A percentile compares a stretch with the other conserved stretches of the same genome.
Conservation (phyloP, 1,284 basidiomycete genomes). For the Stereum hirsutum region DNA sequence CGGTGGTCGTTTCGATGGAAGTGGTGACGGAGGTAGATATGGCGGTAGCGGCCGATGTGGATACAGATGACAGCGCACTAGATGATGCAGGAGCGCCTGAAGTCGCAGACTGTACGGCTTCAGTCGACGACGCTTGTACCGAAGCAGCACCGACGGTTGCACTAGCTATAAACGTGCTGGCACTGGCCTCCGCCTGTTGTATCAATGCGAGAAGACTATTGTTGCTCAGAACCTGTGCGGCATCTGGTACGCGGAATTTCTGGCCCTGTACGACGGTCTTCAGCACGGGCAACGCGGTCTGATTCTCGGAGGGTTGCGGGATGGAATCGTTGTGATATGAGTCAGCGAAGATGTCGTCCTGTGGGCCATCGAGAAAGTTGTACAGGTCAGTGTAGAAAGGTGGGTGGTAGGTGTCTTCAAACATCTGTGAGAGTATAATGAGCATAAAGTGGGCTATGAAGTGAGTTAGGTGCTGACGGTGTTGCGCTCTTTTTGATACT, state of each 20-base stretch:
- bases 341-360: constrained; percentile 57
- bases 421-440: constrained; percentile 29
- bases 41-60: background rate
- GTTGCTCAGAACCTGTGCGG: constrained; percentile 5
- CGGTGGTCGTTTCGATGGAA: background rate
- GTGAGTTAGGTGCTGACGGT: constrained; percentile 17
- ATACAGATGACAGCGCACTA: background rate
- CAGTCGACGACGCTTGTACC: background rate
- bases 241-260: constrained; percentile 4
- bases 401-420: constrained; percentile 43
- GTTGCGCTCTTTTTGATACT: constrained; percentile 31
- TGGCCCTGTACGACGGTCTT: constrained; percentile 1
- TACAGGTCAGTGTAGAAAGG: constrained; percentile 53
- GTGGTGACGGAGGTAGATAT: constrained; percentile 1
- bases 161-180: too few relatives aligned
- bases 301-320: constrained; percentile 7
- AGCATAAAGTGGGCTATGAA: background rate
- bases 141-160: background rate
- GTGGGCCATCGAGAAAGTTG: constrained; percentile 50
- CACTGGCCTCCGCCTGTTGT: background rate
- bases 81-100: background rate
- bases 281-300: constrained; percentile 6
- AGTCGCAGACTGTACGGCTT: background rate
- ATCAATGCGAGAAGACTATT: background rate
- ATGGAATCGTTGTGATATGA: constrained; percentile 20